phyloP scores from a whole-genome alignment of 345 rosid species.

The Iberis pinnata region DNA sequence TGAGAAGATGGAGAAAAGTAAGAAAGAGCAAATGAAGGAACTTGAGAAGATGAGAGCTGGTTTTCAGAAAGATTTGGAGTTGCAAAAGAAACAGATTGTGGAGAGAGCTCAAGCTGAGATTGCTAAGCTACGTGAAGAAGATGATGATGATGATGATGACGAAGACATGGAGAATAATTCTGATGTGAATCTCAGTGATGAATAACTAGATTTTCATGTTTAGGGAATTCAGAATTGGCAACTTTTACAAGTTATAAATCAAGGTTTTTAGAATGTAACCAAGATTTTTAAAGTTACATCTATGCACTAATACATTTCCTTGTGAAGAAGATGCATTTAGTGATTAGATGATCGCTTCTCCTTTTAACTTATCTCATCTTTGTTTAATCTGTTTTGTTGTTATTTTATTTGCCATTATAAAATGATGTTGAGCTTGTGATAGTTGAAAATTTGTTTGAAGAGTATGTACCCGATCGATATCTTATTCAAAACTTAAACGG shows the following conservation, averaged over 20 bases:
- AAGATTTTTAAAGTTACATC: too few relatives aligned
- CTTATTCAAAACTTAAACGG: too few relatives aligned
- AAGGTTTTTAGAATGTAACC: too few relatives aligned
- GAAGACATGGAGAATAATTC: slow-evolving; percentile 42
- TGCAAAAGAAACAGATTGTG: slow-evolving; percentile 79
- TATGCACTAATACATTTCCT: slow-evolving; percentile 5
- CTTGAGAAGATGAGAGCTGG: slow-evolving; percentile 95
- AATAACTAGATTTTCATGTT: not conserved
- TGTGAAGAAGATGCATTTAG: too few relatives aligned
- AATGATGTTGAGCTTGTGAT: too few relatives aligned
- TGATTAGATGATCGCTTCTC: too few relatives aligned
- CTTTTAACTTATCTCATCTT: not conserved
- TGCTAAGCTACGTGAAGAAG: slow-evolving; percentile 52
- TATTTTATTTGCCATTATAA: too few relatives aligned
- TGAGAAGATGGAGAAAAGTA: slow-evolving; percentile 83
- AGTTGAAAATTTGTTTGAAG: too few relatives aligned
- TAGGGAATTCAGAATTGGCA: too few relatives aligned
- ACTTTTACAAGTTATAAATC: not conserved
- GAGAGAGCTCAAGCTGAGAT: slow-evolving; percentile 79
- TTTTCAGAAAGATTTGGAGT: slow-evolving; percentile 79
- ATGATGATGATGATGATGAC: slow-evolving; percentile 24
- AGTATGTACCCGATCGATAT: too few relatives aligned
- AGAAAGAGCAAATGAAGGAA: slow-evolving; percentile 78
- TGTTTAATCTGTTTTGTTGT: too few relatives aligned
- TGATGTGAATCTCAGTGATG: slow-evolving; percentile 54